A percentile compares a stretch with the other conserved stretches of the same genome.
phyloP scores from a whole-genome alignment of 202 grass and related monocot genomes.

The Eragrostis tef region DNA sequence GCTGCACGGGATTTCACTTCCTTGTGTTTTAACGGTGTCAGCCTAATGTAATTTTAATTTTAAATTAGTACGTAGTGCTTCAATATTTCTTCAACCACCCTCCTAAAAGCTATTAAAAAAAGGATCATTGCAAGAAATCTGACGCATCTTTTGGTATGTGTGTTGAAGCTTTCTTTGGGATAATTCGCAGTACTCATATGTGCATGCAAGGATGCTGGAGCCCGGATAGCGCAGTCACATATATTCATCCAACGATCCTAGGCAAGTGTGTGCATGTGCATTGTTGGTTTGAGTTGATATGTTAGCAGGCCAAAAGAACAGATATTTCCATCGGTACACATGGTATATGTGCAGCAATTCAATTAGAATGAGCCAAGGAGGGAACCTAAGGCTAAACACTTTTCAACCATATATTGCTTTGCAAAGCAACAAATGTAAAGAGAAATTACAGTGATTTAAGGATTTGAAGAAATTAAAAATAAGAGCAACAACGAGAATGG shows the following conservation, averaged over 20 bases:
- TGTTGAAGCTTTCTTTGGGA: neutral
- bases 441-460: neutral
- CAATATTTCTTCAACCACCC: too few species aligned
- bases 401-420: neutral
- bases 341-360: neutral
- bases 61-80: too few species aligned
- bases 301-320: neutral
- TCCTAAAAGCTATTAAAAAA: too few species aligned
- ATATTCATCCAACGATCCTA: neutral
- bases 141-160: neutral
- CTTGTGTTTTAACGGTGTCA: too few species aligned
- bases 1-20: too few species aligned
- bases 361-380: neutral
- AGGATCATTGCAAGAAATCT: conserved; percentile 5
- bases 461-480: neutral
- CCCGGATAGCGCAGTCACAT: neutral
- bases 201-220: neutral
- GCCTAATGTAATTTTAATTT: too few species aligned
- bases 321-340: neutral
- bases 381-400: neutral
- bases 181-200: neutral
- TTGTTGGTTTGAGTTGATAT: neutral
- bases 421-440: neutral
- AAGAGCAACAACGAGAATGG: neutral
- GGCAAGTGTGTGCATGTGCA: neutral